phyloP scores from a whole-genome alignment of 108 stramenopile species.

The Conticribra guillardii region DNA sequence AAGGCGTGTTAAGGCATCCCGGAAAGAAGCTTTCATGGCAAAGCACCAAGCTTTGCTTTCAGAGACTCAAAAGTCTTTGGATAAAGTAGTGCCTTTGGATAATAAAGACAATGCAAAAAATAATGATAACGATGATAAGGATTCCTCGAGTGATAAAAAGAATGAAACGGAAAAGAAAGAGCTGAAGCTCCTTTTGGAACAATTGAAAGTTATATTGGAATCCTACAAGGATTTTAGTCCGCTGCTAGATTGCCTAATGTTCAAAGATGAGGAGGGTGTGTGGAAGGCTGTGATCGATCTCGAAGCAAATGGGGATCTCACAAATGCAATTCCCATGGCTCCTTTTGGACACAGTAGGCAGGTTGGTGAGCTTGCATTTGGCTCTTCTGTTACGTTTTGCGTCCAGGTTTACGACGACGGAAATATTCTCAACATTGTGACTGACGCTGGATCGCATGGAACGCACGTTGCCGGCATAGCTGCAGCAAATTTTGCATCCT shows the following conservation, averaged over 20 bases:
- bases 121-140: slow-evolving; percentile 1
- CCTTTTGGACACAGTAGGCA: slow-evolving; percentile 62
- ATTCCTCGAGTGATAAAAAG: neutral
- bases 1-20: slow-evolving; percentile 11
- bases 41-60: slow-evolving; percentile 22
- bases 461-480: slow-evolving; percentile 94
- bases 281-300: slow-evolving; percentile 75
- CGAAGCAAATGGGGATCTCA: slow-evolving; percentile 64
- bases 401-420: slow-evolving; percentile 86
- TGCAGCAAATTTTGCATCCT: slow-evolving; percentile 56
- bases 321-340: slow-evolving; percentile 53
- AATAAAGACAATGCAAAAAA: neutral
- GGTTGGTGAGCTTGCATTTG: slow-evolving; percentile 51
- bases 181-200: slow-evolving; percentile 20
- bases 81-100: slow-evolving; percentile 30
- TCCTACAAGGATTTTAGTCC: slow-evolving; percentile 76
- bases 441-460: slow-evolving; percentile 89
- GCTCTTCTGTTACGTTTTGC: slow-evolving; percentile 68
- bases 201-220: slow-evolving; percentile 14
- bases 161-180: slow-evolving; percentile 23
- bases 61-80: slow-evolving; percentile 40
- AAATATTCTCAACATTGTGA: slow-evolving; percentile 70
- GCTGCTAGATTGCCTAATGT: slow-evolving; percentile 77
- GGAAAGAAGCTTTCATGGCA: slow-evolving; percentile 22
- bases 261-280: slow-evolving; percentile 54